These are phyloP conservation scores for Podospora pseudopauciseta DNA, from an alignment of 495 filamentous ascomycete species.

Conservation along the genomic window DNA sequence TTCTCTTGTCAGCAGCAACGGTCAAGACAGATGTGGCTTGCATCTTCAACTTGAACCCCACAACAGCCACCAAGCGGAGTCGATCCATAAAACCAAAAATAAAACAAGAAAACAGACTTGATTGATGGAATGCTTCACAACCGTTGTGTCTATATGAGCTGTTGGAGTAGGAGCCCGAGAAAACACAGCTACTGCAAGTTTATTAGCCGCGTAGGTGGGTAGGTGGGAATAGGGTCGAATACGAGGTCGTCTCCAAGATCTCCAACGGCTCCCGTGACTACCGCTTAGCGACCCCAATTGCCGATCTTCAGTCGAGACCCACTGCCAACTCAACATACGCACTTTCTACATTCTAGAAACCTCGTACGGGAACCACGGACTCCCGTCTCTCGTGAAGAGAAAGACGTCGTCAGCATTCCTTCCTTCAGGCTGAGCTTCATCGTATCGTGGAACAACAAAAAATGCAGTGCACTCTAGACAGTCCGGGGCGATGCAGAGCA, in stretches of 20 bases:
- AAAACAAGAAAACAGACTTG: background rate
- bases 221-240: slow-evolving; percentile 1
- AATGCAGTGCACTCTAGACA: background rate
- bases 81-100: background rate
- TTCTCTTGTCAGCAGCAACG: background rate
- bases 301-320: slow-evolving; percentile 2
- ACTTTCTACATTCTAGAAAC: background rate
- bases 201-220: background rate
- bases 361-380: background rate
- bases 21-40: background rate
- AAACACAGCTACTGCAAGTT: background rate
- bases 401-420: background rate
- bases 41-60: background rate
- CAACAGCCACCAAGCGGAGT: background rate
- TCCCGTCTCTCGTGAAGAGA: background rate
- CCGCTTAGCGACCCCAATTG: background rate
- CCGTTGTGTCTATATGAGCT: background rate
- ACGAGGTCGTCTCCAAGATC: background rate
- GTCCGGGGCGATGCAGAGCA: background rate
- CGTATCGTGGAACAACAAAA: background rate
- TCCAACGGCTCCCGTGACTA: background rate
- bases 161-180: background rate
- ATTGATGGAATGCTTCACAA: background rate
- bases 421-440: background rate
- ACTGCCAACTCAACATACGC: slow-evolving; percentile 1